phyloP scores from a whole-genome alignment of 2,329 filamentous ascomycete genomes.

The Pseudogymnoascus pannorum region DNA sequence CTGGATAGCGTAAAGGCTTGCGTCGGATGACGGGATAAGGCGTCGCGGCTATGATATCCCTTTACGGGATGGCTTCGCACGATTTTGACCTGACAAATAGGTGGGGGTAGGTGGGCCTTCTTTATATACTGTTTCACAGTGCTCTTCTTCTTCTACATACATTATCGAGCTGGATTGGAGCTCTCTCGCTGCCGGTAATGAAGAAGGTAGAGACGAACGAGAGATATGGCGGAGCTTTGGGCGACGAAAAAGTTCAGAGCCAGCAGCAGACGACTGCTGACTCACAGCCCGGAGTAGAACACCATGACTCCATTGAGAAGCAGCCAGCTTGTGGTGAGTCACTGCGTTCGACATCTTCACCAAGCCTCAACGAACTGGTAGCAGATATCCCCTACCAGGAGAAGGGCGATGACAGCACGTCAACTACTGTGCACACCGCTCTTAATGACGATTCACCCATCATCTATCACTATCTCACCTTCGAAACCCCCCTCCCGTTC shows the following conservation, averaged over 20 bases:
- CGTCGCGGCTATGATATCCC: neutral
- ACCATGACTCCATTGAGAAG: neutral
- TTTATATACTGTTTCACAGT: neutral
- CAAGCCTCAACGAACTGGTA: neutral
- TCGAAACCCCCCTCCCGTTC: slow-evolving; percentile 23
- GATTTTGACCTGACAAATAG: neutral
- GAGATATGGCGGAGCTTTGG: neutral
- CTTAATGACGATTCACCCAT: slow-evolving; percentile 17
- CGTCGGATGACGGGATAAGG: neutral
- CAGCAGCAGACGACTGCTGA: neutral
- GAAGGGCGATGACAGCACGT: neutral
- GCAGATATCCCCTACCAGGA: neutral
- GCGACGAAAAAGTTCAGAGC: neutral
- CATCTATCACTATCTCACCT: slow-evolving; percentile 27
- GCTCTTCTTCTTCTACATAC: neutral
- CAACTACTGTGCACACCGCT: neutral
- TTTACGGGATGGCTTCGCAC: neutral
- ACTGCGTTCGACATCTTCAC: neutral
- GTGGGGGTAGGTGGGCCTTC: neutral
- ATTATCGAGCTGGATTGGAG: neutral
- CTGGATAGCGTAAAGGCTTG: neutral
- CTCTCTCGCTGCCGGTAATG: neutral
- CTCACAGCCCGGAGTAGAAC: neutral
- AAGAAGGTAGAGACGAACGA: neutral
- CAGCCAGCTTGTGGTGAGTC: neutral